phyloP scores from a whole-genome alignment of 148 eudicot species.

The Spergularia marina region DNA sequence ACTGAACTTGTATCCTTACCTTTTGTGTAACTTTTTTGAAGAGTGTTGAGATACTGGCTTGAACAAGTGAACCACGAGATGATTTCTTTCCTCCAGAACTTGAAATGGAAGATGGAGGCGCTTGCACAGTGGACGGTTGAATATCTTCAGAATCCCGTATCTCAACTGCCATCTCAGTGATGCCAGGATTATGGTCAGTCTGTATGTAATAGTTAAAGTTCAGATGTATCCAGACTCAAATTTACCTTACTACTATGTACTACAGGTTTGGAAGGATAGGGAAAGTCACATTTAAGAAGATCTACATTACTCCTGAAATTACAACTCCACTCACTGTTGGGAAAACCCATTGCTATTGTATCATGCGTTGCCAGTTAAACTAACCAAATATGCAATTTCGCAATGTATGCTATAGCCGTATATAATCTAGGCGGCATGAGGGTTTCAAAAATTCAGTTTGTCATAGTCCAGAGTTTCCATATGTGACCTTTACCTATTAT shows the following conservation, averaged over 20 bases:
- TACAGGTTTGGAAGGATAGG: background rate
- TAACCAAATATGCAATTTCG: background rate
- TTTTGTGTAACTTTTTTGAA: constrained; percentile 74
- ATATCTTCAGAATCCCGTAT: constrained; percentile 27
- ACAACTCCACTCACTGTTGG: too few relatives aligned
- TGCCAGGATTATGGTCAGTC: constrained; percentile 32
- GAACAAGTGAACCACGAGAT: constrained; percentile 55
- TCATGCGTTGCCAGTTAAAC: background rate
- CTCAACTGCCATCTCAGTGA: constrained; percentile 30
- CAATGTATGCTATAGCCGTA: background rate
- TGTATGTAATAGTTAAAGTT: constrained; percentile 46
- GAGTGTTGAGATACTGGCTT: constrained; percentile 68
- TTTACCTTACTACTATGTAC: background rate
- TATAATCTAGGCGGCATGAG: background rate
- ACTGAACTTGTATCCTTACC: constrained; percentile 33
- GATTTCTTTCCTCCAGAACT: constrained; percentile 28
- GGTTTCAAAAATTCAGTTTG: background rate
- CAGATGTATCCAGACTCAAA: constrained; percentile 8
- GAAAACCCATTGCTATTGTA: background rate
- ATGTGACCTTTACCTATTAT: background rate
- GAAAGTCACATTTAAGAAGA: background rate
- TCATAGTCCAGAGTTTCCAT: background rate
- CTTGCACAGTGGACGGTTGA: constrained; percentile 23
- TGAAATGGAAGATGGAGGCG: constrained; percentile 18
- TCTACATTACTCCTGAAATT: background rate